Base-by-base conservation (phyloP, 768 basidiomycete genomes). In the Rossbeevera mucosa region DNA sequence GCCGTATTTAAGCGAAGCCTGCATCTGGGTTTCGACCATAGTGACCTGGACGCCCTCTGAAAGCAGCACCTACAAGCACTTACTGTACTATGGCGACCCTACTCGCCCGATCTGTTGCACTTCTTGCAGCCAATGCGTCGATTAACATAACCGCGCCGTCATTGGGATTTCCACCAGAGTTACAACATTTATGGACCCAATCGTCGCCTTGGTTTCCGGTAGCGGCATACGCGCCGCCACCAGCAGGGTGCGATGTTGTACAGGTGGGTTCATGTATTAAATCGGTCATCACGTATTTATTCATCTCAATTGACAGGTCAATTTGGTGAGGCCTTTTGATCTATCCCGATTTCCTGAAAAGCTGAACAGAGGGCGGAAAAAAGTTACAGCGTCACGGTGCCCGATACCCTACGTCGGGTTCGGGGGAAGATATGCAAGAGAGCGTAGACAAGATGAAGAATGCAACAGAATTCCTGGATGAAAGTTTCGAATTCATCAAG, bases 401-500 rank as follows among this genome's bases (percentile, higher is more conserved):
- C 5, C 41, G 41, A 42, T 14, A 22, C 33, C 33, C 33, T 5
- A 36, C n/a, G 12, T 12, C 28, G 28, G 28, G 28, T 42, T 18
- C 41, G 9, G n/a, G 33, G 8, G n/a, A 18, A 8, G 9, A 18
- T 1, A 85, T 85, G 9, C 49, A 63, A 12, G 58, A 65, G 6
- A 78, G 82, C 0, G 59, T 93, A 9, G 54, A 63, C 6, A 85
- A 83, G 59, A 70, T 91, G 0, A 65, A 81, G 54, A 60, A 70
- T 0, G 83, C 74, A 7, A 62, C 66, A 0, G 54, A 65, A 3
- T 81, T 75, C 61, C 66, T 63, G 0, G 76, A 83, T 48, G 62
- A 72, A 0, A 58, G 61, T 1, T 68, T 89, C 1, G 47, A 64
- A 12, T 90, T 90, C 61, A 63, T 88, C 42, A 61, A 63, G 20